Evolutionary conservation across 164 flowering plant genomes (phyloP).

Genomic region (Saururus chinensis): DNA sequence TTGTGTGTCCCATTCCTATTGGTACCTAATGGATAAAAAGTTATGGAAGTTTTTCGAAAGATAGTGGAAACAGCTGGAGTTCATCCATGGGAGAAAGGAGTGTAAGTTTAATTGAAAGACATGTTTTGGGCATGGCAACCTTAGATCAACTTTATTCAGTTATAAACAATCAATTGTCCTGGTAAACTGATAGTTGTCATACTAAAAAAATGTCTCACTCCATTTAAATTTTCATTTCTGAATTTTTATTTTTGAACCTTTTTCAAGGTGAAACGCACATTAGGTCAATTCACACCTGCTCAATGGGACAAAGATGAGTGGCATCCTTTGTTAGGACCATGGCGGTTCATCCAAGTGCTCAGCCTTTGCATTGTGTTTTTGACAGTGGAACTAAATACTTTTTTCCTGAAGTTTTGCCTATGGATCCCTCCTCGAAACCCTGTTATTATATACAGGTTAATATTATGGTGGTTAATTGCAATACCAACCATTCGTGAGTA

Average conservation of each 20-base stretch:
- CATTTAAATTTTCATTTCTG: background rate
- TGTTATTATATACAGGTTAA: slow-evolving; percentile 66
- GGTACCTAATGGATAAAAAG: too few species aligned
- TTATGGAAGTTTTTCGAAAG: too few species aligned
- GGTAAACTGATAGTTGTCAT: too few species aligned
- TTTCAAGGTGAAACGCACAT: slow-evolving; percentile 73
- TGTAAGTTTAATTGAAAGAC: too few species aligned
- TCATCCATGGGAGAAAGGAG: too few species aligned
- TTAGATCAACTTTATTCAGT: too few species aligned
- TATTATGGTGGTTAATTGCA: slow-evolving; percentile 96
- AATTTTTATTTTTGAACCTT: background rate
- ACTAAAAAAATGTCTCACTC: too few species aligned
- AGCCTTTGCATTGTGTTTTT: slow-evolving; percentile 74
- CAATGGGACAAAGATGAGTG: slow-evolving; percentile 99
- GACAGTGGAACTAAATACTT: slow-evolving; percentile 96
- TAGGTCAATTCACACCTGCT: slow-evolving; percentile 97
- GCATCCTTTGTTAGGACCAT: slow-evolving; percentile 95
- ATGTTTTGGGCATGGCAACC: too few species aligned
- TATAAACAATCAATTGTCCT: too few species aligned
- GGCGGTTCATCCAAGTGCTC: slow-evolving; percentile 95
- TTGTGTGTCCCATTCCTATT: too few species aligned
- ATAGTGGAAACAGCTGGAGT: too few species aligned
- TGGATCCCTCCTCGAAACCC: slow-evolving; percentile 99
- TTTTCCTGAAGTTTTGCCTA: slow-evolving; percentile 93
- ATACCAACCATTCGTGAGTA: slow-evolving; percentile 94